phyloP scores from a whole-genome alignment of 2,329 filamentous ascomycete genomes.

The Fusarium sp. region DNA sequence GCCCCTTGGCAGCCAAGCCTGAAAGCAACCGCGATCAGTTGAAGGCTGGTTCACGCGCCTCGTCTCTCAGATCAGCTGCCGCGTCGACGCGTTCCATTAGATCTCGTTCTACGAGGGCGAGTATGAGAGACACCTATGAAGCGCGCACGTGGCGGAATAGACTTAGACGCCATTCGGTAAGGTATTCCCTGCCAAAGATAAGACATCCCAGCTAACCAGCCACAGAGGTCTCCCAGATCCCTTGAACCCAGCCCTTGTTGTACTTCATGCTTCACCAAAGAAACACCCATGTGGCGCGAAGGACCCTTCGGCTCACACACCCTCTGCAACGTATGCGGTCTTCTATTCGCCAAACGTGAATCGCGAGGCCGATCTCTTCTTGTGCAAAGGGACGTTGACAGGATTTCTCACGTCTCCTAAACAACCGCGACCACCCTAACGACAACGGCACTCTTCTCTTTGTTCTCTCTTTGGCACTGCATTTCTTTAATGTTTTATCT shows the following conservation, averaged over 20 bases:
- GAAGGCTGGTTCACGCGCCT: neutral
- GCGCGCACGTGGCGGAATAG: conserved; percentile 25
- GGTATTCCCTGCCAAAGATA: neutral
- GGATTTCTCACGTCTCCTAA: neutral
- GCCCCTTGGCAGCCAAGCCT: neutral
- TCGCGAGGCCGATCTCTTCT: neutral
- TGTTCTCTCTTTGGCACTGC: neutral
- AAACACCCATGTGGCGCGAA: conserved; percentile 22
- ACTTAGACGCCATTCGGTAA: conserved; percentile 17
- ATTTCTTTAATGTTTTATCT: neutral
- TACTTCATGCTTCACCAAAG: conserved; percentile 23
- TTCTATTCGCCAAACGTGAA: conserved; percentile 17
- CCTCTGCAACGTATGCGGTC: conserved; percentile 19
- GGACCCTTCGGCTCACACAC: conserved; percentile 24
- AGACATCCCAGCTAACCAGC: neutral
- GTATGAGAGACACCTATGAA: conserved; percentile 16
- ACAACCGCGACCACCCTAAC: too few relatives aligned
- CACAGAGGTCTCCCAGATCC: conserved; percentile 3
- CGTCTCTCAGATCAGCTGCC: conserved; percentile 5
- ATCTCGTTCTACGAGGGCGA: neutral
- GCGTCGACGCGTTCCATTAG: neutral
- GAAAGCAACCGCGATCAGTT: neutral
- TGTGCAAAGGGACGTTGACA: neutral
- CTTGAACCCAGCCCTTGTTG: conserved; percentile 5
- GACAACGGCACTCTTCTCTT: neutral